Evolutionary conservation across 495 filamentous ascomycete genomes (phyloP).

Genomic region (Tuber brumale): DNA sequence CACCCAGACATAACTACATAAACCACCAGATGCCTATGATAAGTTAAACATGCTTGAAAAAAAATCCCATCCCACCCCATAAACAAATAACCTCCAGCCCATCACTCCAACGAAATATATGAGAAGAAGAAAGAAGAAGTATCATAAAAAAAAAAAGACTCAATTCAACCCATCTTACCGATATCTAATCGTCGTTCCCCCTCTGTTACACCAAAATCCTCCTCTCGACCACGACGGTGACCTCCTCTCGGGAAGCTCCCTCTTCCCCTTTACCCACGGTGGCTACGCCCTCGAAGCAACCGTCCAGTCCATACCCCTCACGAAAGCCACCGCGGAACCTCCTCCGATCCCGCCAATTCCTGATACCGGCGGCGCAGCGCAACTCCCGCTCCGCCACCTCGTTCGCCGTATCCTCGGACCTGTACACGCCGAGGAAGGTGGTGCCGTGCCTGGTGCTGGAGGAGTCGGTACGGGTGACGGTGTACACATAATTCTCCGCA

Average conservation of each 20-base stretch:
- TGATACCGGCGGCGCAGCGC: constrained; percentile 34
- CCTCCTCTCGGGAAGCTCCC: constrained; percentile 5
- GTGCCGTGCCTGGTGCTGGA: neutral
- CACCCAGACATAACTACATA: too few species aligned
- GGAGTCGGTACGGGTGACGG: neutral
- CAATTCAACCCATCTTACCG: neutral
- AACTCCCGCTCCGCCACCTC: constrained; percentile 32
- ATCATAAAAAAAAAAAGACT: neutral
- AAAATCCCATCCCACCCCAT: neutral
- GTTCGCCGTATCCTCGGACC: constrained; percentile 32
- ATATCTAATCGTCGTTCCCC: too few species aligned
- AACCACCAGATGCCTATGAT: too few species aligned
- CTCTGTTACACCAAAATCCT: constrained; percentile 27
- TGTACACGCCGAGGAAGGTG: constrained; percentile 23
- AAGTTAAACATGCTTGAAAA: too few species aligned
- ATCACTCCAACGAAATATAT: neutral
- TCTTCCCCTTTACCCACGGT: constrained; percentile 20
- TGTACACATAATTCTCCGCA: neutral
- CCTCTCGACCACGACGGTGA: constrained; percentile 29
- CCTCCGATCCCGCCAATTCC: constrained; percentile 34
- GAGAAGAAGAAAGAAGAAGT: neutral
- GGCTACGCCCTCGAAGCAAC: constrained; percentile 29
- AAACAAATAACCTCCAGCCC: neutral
- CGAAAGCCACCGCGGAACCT: constrained; percentile 35
- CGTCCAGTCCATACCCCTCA: constrained; percentile 33